Base-by-base conservation (phyloP, 129 eudicot genomes). In the Ambrosia artemisiifolia region DNA sequence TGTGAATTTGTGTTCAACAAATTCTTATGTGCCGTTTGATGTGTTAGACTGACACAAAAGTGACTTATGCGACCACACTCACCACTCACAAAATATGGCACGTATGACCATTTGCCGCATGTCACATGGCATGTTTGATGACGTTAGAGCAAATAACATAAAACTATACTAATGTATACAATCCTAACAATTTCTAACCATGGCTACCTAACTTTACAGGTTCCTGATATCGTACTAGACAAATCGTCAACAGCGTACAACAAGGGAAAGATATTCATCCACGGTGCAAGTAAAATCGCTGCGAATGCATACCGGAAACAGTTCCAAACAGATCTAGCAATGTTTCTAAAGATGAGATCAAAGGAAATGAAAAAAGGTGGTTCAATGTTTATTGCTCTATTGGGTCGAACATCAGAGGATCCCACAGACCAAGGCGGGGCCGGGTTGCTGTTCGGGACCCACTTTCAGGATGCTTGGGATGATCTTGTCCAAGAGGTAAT, bases 391-490 rank as follows among this genome's bases (percentile, higher is more conserved):
- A 76, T 93, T 16, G 95, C 89, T 54, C 85, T 89, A 67, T 51
- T 93, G 80, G 98, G 98, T 14, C 51, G 96, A 79, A 89, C 95
- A 34, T 83, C 88, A 3, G 81, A 73, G 68, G 95, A 89, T 67
- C 96, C 98, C 50, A 82, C 90, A 0, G 96, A 89, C 82, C 98
- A 93, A 72, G 96, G 98, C 71, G 98, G 98, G 77, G 95, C 98
- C 7, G 98, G 98, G 1, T 75, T 93, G 64, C 90, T 93, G 20
- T 93, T 93, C 38, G 98, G 96, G 82, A 89, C 98, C 69, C 96
- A 93, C 83, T 93, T 93, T 85, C 96, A 93, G 77, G 98, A 93
- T 79, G 98, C 96, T 17, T 89, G 98, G 98, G 79, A 93, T 85
- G 98, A 93, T 82, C 96, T 93, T 71, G 98, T 93, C 85, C 86